Conservation (phyloP, 1,284 basidiomycete genomes). For the Boletellus sp. region DNA sequence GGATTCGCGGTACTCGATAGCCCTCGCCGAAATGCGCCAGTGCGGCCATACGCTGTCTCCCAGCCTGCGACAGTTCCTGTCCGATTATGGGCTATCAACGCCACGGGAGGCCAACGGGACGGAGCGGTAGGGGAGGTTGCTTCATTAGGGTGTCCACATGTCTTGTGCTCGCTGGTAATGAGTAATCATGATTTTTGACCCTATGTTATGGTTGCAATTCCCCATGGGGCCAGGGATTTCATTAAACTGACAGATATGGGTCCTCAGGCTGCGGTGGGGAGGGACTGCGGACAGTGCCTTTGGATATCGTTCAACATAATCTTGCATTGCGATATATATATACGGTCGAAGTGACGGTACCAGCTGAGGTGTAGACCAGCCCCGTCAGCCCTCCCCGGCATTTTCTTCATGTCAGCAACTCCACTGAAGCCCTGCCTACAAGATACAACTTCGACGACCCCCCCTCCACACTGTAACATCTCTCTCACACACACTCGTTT, state of each 20-base stretch:
- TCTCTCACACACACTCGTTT: background rate
- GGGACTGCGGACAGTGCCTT: background rate
- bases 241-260: slow-evolving; percentile 12
- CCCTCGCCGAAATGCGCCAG: slow-evolving; percentile 67
- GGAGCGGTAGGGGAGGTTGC: background rate
- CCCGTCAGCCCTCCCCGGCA: slow-evolving; percentile 14
- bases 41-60: slow-evolving; percentile 40
- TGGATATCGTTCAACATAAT: slow-evolving; percentile 25
- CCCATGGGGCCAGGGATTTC: no score
- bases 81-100: slow-evolving; percentile 9
- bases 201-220: background rate
- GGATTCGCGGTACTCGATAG: slow-evolving; percentile 65
- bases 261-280: background rate
- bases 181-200: background rate
- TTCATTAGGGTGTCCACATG: background rate
- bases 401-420: slow-evolving; percentile 13
- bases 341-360: slow-evolving; percentile 24
- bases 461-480: no score
- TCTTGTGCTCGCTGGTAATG: background rate
- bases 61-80: slow-evolving; percentile 35
- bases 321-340: slow-evolving; percentile 35
- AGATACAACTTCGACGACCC: background rate
- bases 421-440: background rate
- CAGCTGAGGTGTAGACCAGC: slow-evolving; percentile 24
- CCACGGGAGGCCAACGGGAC: background rate